phyloP scores from a whole-genome alignment of 305 asterid species.

The Fraxinus baroniana region DNA sequence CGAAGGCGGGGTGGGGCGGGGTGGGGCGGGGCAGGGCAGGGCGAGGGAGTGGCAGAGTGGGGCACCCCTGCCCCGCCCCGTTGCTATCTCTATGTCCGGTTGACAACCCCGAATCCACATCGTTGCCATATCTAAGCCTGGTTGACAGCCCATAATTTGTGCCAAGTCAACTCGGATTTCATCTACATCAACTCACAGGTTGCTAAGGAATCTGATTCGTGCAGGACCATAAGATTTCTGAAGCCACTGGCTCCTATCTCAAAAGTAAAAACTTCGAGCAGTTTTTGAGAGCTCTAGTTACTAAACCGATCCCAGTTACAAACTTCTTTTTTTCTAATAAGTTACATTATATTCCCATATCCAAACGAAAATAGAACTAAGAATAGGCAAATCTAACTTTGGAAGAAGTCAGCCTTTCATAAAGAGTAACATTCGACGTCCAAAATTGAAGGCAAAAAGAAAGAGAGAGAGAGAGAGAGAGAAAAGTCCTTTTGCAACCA shows the following conservation, averaged over 20 bases:
- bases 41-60: too few relatives aligned
- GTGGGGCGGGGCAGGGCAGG: too few relatives aligned
- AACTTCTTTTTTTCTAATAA: neutral
- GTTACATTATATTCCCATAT: neutral
- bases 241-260: constrained; percentile 30
- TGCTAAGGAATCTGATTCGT: constrained; percentile 45
- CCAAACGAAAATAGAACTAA: neutral
- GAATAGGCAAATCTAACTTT: neutral
- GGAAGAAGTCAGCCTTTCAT: neutral
- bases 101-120: too few relatives aligned
- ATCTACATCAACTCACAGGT: constrained; percentile 8
- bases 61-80: too few relatives aligned
- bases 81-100: too few relatives aligned
- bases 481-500: neutral
- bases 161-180: constrained; percentile 23
- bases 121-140: too few relatives aligned
- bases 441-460: neutral
- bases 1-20: too few relatives aligned
- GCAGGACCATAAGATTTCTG: constrained; percentile 39
- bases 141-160: neutral
- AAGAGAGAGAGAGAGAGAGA: neutral
- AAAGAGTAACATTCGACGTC: neutral
- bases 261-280: constrained; percentile 32
- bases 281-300: constrained; percentile 18
- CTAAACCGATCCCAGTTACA: constrained; percentile 10